These are phyloP conservation scores for Mortierella sp. DNA, from an alignment of 371 early-diverging fungal genomes.

Conservation along the genomic window DNA sequence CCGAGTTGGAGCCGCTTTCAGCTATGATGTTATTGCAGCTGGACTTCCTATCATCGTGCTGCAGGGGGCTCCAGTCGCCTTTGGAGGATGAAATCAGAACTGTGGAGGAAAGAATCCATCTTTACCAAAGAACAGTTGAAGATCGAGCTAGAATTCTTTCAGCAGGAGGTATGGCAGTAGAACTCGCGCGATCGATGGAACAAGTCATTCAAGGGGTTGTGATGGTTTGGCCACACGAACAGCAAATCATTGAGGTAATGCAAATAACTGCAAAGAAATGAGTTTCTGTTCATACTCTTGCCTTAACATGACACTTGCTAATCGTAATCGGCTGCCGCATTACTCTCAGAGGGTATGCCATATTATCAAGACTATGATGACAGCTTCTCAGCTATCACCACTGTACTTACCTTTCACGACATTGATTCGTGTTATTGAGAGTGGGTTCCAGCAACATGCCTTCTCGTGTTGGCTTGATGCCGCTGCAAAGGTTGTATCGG, in stretches of 20 bases:
- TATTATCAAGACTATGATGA: constrained; percentile 68
- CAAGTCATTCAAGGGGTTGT: constrained; percentile 43
- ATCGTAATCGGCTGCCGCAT: not conserved
- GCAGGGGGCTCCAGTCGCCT: constrained; percentile 45
- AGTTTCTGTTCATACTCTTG: not conserved
- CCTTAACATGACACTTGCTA: not conserved
- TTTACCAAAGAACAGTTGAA: constrained; percentile 28
- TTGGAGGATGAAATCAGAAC: constrained; percentile 46
- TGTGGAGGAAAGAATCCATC: constrained; percentile 31
- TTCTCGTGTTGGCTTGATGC: constrained; percentile 71
- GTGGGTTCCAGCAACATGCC: constrained; percentile 59
- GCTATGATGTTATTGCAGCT: constrained; percentile 51
- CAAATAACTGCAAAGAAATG: not conserved
- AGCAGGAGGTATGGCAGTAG: constrained; percentile 29
- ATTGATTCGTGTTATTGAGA: constrained; percentile 55
- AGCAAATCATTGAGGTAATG: constrained; percentile 38
- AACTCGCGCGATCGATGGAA: constrained; percentile 49
- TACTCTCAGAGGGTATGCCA: constrained; percentile 58
- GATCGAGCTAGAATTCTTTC: constrained; percentile 20
- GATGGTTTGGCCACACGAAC: constrained; percentile 51
- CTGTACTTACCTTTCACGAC: constrained; percentile 61
- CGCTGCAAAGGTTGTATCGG: constrained; percentile 65
- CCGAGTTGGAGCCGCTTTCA: constrained; percentile 37
- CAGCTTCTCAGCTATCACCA: constrained; percentile 60
- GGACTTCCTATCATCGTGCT: constrained; percentile 41